These are phyloP conservation scores for Kwoniella dendrophila DNA, from an alignment of 768 basidiomycete species.

Conservation along the genomic window DNA sequence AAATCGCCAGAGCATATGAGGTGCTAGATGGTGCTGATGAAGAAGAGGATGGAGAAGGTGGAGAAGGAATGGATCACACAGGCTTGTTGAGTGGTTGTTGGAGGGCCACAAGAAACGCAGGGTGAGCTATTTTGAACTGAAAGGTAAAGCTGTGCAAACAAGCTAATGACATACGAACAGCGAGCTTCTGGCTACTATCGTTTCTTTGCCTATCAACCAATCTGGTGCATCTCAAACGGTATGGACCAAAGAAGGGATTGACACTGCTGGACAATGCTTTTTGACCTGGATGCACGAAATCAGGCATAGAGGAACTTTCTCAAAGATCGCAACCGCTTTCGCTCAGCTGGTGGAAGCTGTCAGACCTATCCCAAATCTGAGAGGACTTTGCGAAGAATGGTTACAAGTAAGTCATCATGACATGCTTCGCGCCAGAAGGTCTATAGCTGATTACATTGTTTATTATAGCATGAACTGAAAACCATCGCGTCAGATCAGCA, in stretches of 20 bases:
- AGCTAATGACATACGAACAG: constrained; percentile 14
- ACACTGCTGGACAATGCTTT: constrained; percentile 39
- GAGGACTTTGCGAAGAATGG: constrained; percentile 37
- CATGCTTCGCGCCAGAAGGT: not conserved
- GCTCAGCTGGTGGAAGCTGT: constrained; percentile 37
- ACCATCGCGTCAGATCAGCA: constrained; percentile 39
- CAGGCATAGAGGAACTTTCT: constrained; percentile 54
- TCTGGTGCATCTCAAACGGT: constrained; percentile 17
- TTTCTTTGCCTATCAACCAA: constrained; percentile 29
- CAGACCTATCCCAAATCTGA: constrained; percentile 14
- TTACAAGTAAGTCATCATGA: constrained; percentile 34
- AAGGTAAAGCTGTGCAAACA: not conserved
- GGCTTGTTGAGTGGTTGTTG: constrained; percentile 50
- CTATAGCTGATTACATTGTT: not conserved
- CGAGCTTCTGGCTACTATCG: constrained; percentile 35
- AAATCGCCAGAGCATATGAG: constrained; percentile 52
- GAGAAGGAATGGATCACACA: constrained; percentile 41
- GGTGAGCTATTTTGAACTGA: constrained; percentile 30
- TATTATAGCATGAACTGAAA: constrained; percentile 38
- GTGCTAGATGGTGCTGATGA: constrained; percentile 26
- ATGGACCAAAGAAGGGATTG: constrained; percentile 35
- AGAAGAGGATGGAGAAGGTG: constrained; percentile 31
- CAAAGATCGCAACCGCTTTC: constrained; percentile 51
- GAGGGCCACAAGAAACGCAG: constrained; percentile 53
- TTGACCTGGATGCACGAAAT: constrained; percentile 52